A percentile compares a stretch with the other conserved stretches of the same genome.
phyloP scores from a whole-genome alignment of 2,329 filamentous ascomycete genomes.

The Apiospora saccharicola region DNA sequence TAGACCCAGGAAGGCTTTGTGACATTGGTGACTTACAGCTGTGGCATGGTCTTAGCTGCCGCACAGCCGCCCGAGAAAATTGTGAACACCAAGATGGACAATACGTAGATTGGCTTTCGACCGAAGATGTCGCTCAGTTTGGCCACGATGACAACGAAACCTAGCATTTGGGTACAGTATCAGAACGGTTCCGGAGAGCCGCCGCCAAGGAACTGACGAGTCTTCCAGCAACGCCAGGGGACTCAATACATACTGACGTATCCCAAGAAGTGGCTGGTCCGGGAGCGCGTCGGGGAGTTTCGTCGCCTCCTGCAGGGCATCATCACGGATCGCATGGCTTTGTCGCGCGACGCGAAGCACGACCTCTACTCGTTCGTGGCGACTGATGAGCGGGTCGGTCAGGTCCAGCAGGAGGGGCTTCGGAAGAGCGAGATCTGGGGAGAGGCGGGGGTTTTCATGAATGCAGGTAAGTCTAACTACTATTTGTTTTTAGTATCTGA shows the following conservation, averaged over 20 bases:
- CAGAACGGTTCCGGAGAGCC: not conserved
- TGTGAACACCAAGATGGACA: constrained; percentile 24
- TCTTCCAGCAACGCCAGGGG: not conserved
- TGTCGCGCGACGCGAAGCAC: not conserved
- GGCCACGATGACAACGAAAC: constrained; percentile 29
- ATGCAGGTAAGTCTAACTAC: not conserved
- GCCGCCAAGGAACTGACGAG: too few species aligned
- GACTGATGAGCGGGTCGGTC: not conserved
- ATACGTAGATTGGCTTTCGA: constrained; percentile 25
- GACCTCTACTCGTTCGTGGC: not conserved
- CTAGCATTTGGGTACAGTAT: not conserved
- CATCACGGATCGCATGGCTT: not conserved
- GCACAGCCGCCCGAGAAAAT: constrained; percentile 29
- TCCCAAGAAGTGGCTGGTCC: constrained; percentile 25
- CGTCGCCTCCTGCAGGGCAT: not conserved
- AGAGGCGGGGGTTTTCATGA: not conserved
- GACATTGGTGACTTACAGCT: constrained; percentile 27
- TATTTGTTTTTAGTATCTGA: not conserved
- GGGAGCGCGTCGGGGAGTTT: not conserved
- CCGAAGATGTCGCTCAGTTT: constrained; percentile 31
- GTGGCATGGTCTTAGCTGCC: constrained; percentile 28
- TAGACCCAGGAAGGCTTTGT: constrained; percentile 26
- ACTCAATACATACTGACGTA: constrained; percentile 31
- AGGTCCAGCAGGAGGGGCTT: not conserved
- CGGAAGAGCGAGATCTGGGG: not conserved